phyloP scores from a whole-genome alignment of 73 alveolate species.

The Tetrahymena elliotti region DNA sequence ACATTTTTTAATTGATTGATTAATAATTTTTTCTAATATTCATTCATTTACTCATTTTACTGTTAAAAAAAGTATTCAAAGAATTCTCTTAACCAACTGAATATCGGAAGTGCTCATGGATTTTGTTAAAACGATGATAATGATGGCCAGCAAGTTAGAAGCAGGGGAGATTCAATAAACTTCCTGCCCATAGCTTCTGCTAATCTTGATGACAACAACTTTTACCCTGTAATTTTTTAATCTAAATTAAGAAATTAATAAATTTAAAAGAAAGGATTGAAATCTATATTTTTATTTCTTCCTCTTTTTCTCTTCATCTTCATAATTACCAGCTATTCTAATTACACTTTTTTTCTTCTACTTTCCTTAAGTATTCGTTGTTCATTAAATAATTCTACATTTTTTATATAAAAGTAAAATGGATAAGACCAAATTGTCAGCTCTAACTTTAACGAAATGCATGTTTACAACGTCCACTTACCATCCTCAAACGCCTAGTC shows the following conservation, averaged over 20 bases:
- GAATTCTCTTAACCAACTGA: not conserved
- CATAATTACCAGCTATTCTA: not conserved
- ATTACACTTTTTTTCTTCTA: not conserved
- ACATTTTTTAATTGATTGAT: not conserved
- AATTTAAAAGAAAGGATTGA: not conserved
- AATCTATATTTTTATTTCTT: not conserved
- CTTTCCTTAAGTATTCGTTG: not conserved
- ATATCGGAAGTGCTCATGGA: not conserved
- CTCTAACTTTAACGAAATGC: not conserved
- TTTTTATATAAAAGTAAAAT: not conserved
- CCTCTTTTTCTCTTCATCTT: no score
- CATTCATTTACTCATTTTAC: not conserved
- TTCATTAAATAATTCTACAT: not conserved
- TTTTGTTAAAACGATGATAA: not conserved
- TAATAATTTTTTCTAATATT: not conserved
- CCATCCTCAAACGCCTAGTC: not conserved
- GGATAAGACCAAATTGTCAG: not conserved
- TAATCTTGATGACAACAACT: not conserved
- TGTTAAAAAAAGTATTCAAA: not conserved
- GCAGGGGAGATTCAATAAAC: not conserved
- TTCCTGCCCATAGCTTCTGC: not conserved
- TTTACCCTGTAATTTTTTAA: not conserved
- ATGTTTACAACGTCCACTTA: not conserved
- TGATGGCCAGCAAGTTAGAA: not conserved
- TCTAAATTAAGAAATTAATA: not conserved